These are phyloP conservation scores for Alloteropsis angusta DNA, from an alignment of 202 grass and related monocot species.

Conservation along the genomic window DNA sequence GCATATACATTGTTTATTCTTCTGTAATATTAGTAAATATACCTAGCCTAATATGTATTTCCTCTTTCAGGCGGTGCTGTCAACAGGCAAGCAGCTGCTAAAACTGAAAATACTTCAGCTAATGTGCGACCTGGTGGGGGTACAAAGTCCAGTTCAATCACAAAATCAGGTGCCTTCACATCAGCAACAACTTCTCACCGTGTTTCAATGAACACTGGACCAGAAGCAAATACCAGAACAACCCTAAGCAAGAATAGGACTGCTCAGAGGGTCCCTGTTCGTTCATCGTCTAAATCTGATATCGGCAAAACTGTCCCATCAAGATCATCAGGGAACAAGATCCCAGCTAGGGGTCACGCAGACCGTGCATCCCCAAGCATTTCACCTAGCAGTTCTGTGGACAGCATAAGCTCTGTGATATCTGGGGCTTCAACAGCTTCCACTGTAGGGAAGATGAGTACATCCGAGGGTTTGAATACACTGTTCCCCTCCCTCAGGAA, in stretches of 20 bases:
- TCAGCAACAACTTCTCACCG: neutral
- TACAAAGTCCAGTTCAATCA: conserved; percentile 18
- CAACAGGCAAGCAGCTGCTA: conserved; percentile 28
- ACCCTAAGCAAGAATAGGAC: conserved; percentile 27
- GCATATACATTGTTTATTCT: neutral
- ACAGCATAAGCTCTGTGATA: conserved; percentile 52
- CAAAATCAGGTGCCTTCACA: conserved; percentile 5
- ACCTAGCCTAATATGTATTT: conserved; percentile 1
- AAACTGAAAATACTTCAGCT: conserved; percentile 29
- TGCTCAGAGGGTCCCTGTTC: conserved; percentile 39
- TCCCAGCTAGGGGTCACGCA: conserved; percentile 1
- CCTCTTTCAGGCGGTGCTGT: conserved; percentile 26
- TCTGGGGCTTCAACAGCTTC: conserved; percentile 43
- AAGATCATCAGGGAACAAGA: conserved; percentile 43
- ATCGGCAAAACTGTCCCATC: conserved; percentile 16
- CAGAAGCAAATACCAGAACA: conserved; percentile 26
- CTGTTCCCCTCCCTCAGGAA: conserved; percentile 30
- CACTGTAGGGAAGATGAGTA: conserved; percentile 29
- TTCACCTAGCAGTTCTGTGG: conserved; percentile 62
- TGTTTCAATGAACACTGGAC: neutral
- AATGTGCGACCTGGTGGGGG: neutral
- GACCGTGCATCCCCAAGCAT: conserved; percentile 28
- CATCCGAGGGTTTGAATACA: conserved; percentile 27
- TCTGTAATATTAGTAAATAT: neutral
- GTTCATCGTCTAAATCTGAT: conserved; percentile 19